A percentile compares a stretch with the other conserved stretches of the same genome.
Evolutionary conservation across 768 basidiomycete species (phyloP).

Genomic region (Hygrocybe punicea): DNA sequence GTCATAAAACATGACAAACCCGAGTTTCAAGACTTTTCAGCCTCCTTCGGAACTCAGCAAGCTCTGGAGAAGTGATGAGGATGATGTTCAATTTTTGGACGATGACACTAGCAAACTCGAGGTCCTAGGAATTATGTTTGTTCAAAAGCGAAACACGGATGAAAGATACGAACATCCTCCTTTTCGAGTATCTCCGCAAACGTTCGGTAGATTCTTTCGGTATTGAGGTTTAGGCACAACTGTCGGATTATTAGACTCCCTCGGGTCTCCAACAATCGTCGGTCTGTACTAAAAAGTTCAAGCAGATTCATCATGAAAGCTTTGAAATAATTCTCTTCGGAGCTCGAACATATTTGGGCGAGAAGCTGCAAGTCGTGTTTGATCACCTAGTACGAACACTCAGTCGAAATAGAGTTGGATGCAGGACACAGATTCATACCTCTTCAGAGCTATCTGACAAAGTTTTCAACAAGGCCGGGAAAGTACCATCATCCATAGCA

Average conservation of each 20-base stretch:
- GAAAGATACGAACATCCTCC: slow-evolving; percentile 69
- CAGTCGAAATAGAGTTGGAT: neutral
- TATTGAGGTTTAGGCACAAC: slow-evolving; percentile 88
- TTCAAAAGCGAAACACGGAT: neutral
- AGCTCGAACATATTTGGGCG: slow-evolving; percentile 93
- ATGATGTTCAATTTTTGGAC: slow-evolving; percentile 97
- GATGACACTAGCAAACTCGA: slow-evolving; percentile 96
- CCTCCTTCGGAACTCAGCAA: slow-evolving; percentile 90
- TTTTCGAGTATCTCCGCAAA: slow-evolving; percentile 98
- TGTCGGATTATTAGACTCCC: slow-evolving; percentile 96
- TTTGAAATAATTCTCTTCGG: slow-evolving; percentile 94
- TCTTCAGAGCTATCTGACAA: slow-evolving; percentile 96
- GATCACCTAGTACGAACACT: slow-evolving; percentile 66
- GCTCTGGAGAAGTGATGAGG: slow-evolving; percentile 90
- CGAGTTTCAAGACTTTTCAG: slow-evolving; percentile 91
- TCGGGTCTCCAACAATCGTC: slow-evolving; percentile 81
- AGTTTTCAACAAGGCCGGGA: slow-evolving; percentile 92
- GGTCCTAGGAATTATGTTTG: slow-evolving; percentile 54
- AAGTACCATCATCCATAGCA: slow-evolving; percentile 94
- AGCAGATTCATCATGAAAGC: slow-evolving; percentile 93
- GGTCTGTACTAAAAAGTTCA: slow-evolving; percentile 92
- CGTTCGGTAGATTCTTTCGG: slow-evolving; percentile 91
- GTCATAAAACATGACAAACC: slow-evolving; percentile 42
- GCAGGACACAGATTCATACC: slow-evolving; percentile 38
- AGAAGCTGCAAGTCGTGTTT: slow-evolving; percentile 94